These are phyloP conservation scores for Cinnamomum micranthum DNA, from an alignment of 164 flowering plant species.

Conservation along the genomic window DNA sequence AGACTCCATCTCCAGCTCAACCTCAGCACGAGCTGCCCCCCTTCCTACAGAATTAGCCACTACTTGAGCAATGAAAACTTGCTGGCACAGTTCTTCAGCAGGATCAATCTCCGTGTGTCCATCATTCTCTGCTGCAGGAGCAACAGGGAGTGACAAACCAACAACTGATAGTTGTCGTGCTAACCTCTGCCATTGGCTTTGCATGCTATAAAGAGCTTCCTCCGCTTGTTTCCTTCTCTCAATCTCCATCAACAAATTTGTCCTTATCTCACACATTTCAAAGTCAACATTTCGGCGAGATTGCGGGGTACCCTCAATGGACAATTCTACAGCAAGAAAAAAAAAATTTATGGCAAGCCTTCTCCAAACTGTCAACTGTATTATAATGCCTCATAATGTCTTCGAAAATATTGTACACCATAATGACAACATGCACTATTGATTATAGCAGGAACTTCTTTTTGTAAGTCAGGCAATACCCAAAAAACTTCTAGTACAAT, in stretches of 20 bases:
- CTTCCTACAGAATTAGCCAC: constrained; percentile 40
- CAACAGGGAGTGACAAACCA: constrained; percentile 28
- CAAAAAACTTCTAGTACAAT: no score
- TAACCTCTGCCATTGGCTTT: constrained; percentile 31
- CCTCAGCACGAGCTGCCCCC: constrained; percentile 34
- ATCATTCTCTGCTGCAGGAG: neutral
- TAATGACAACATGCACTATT: neutral
- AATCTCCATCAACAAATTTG: constrained; percentile 28
- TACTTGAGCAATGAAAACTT: constrained; percentile 29
- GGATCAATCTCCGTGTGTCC: constrained; percentile 7
- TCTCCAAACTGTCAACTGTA: no score
- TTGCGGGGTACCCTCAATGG: constrained; percentile 8
- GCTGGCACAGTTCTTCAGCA: constrained; percentile 25
- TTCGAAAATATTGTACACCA: no score
- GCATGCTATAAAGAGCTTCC: constrained; percentile 27
- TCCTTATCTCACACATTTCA: constrained; percentile 14
- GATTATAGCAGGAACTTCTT: neutral
- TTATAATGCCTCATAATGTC: no score
- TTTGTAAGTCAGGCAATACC: no score
- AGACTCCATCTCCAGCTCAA: constrained; percentile 27
- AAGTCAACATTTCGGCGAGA: constrained; percentile 6
- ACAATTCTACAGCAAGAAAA: constrained; percentile 10
- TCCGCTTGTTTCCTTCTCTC: constrained; percentile 43
- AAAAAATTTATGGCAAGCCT: neutral
- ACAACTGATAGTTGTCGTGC: constrained; percentile 18